A percentile compares a stretch with the other conserved stretches of the same genome.
Conservation (phyloP, 495 filamentous ascomycete species). For the Talaromyces adpressus region DNA sequence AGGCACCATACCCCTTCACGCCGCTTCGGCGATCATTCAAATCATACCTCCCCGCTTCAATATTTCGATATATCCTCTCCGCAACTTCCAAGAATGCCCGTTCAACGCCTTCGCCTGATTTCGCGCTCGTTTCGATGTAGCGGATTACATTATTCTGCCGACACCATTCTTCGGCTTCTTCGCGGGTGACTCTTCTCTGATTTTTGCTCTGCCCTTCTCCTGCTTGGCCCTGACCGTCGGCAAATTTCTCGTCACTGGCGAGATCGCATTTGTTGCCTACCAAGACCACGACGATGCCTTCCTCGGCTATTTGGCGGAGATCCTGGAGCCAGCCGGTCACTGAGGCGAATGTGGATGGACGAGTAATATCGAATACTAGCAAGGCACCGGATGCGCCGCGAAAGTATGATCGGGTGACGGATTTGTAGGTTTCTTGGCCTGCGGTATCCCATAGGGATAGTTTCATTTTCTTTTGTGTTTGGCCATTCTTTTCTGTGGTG, state of each 20-base stretch:
- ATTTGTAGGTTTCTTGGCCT: conserved; percentile 94
- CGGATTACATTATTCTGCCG: conserved; percentile 69
- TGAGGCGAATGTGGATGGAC: conserved; percentile 74
- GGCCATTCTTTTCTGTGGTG: not conserved
- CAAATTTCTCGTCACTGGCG: conserved; percentile 29
- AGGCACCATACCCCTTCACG: conserved; percentile 71
- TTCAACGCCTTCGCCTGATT: conserved; percentile 89
- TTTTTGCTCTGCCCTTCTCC: conserved; percentile 36
- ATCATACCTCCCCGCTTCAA: conserved; percentile 88
- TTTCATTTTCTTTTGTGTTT: conserved; percentile 67
- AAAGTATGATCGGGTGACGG: conserved; percentile 92
- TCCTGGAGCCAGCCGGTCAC: conserved; percentile 90
- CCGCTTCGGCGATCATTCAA: conserved; percentile 88
- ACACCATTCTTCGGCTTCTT: conserved; percentile 88
- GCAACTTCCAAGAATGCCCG: conserved; percentile 87
- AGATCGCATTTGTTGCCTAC: conserved; percentile 95
- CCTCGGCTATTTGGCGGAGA: conserved; percentile 85
- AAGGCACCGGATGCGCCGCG: conserved; percentile 86
- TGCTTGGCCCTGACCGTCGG: not conserved
- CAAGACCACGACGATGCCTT: conserved; percentile 85
- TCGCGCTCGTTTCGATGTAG: conserved; percentile 95
- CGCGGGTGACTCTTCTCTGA: conserved; percentile 66
- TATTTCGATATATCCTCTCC: conserved; percentile 89
- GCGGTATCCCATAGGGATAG: conserved; percentile 91
- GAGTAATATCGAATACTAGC: conserved; percentile 89